Percentiles rank a stretch among this genome's conserved stretches.
phyloP scores from a whole-genome alignment of 305 asterid genomes.

The Fraxinus greggii region DNA sequence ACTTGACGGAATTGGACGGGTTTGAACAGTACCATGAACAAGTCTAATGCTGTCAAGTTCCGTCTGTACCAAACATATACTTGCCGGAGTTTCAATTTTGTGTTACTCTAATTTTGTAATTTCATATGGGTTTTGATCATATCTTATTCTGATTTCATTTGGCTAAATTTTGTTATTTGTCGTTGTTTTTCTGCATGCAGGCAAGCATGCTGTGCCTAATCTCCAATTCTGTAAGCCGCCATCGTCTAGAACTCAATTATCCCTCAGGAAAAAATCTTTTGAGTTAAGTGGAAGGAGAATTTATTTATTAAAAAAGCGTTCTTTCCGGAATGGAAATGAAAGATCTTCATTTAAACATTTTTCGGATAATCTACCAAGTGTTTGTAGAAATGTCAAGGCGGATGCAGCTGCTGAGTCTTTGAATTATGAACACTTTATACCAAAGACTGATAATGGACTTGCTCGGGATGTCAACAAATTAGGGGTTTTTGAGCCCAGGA shows the following conservation, averaged over 20 bases:
- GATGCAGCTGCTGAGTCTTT: conserved; percentile 56
- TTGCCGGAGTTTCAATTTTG: background rate
- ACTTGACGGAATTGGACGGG: background rate
- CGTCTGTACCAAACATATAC: background rate
- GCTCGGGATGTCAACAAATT: conserved; percentile 21
- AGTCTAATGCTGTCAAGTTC: background rate
- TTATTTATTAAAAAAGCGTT: conserved; percentile 28
- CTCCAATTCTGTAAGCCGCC: conserved; percentile 25
- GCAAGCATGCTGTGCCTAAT: conserved; percentile 28
- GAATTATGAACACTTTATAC: conserved; percentile 43
- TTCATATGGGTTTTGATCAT: background rate
- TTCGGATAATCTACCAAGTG: conserved; percentile 21
- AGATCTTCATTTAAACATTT: conserved; percentile 23
- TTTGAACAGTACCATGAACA: background rate
- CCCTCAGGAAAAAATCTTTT: conserved; percentile 26
- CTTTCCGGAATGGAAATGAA: conserved; percentile 26
- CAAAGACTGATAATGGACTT: conserved; percentile 28
- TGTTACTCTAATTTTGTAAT: background rate
- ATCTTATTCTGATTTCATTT: background rate
- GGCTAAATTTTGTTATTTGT: background rate
- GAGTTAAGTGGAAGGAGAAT: conserved; percentile 33
- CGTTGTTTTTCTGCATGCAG: conserved; percentile 33
- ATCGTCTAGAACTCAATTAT: conserved; percentile 26
- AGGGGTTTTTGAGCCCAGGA: conserved; percentile 32
- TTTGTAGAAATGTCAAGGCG: conserved; percentile 32